Conservation (phyloP, 2,329 filamentous ascomycete species). For the Elsinoe arachidis region DNA sequence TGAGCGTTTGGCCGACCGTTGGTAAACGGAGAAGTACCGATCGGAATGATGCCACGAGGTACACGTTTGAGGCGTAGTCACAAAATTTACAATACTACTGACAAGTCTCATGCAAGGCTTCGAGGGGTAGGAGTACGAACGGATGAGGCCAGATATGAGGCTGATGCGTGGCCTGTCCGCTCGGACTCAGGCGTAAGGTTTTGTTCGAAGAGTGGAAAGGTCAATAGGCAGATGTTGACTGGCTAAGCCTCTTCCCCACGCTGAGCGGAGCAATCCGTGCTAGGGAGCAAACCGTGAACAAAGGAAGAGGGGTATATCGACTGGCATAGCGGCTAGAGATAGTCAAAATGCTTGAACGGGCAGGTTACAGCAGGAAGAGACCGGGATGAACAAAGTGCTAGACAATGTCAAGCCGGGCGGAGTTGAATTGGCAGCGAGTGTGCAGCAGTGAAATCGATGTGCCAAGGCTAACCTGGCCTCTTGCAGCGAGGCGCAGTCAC, state of each 20-base stretch:
- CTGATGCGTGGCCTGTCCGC: constrained; percentile 7
- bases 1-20: not conserved
- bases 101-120: not conserved
- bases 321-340: constrained; percentile 4
- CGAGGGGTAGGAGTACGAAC: not conserved
- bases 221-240: not conserved
- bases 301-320: not conserved
- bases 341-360: not conserved
- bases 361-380: not conserved
- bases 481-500: not conserved
- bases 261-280: not conserved
- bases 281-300: not conserved
- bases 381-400: not conserved
- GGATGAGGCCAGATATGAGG: not conserved
- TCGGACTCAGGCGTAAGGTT: not conserved
- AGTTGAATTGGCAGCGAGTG: not conserved
- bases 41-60: not conserved
- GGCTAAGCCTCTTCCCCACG: not conserved
- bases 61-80: constrained; percentile 4
- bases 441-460: not conserved
- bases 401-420: not conserved
- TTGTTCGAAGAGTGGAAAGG: not conserved
- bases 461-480: not conserved
- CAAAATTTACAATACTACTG: not conserved
- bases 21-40: constrained; percentile 1